Evolutionary conservation across 306 rosid species (phyloP).

Genomic region (Casuarina cunninghamiana): DNA sequence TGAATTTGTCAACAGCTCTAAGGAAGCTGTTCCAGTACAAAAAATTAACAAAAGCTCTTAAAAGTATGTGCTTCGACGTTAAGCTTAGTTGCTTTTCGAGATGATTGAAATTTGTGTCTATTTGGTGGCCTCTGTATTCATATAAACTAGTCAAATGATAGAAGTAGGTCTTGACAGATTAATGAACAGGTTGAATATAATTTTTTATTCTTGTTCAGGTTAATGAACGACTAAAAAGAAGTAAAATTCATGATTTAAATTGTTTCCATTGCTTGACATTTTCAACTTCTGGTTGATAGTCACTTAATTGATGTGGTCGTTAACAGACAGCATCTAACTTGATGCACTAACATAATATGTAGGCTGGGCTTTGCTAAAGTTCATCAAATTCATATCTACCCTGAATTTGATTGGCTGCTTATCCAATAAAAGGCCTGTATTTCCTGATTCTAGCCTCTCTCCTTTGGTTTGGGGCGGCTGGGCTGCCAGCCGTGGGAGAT

Average conservation of each 20-base stretch:
- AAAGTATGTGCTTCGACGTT: background rate
- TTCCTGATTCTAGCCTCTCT: background rate
- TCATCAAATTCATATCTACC: background rate
- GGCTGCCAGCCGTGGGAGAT: background rate
- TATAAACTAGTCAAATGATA: background rate
- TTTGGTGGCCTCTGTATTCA: background rate
- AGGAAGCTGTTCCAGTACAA: background rate
- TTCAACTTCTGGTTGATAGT: no score
- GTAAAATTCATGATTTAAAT: no score
- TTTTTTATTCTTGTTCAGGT: background rate
- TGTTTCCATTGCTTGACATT: no score
- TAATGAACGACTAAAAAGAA: background rate
- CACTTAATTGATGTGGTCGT: background rate
- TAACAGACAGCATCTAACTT: background rate
- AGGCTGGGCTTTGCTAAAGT: background rate
- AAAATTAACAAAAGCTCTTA: background rate
- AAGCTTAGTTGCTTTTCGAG: background rate
- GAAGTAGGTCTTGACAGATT: background rate
- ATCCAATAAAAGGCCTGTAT: background rate
- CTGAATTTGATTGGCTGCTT: background rate
- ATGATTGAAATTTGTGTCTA: background rate
- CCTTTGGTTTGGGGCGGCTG: background rate
- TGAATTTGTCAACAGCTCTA: slow-evolving; percentile 3
- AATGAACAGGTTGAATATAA: background rate
- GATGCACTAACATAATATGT: background rate